Percentiles rank a stretch among this genome's conserved stretches.
These are phyloP conservation scores for Xylariaceae sp. DNA, from an alignment of 2,329 filamentous ascomycete species.

Conservation along the genomic window DNA sequence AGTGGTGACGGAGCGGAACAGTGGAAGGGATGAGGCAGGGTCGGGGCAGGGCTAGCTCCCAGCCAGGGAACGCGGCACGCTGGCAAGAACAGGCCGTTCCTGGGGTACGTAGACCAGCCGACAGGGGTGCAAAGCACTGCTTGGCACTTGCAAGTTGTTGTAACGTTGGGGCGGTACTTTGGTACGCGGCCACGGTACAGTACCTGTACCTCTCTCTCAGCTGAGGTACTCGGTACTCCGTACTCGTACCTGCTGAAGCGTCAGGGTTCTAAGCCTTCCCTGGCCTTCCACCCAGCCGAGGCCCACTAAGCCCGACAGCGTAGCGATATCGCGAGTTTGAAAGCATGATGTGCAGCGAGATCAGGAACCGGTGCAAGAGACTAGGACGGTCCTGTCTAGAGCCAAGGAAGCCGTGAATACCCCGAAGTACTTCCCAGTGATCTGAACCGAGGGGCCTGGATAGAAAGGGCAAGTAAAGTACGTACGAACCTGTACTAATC, in stretches of 20 bases:
- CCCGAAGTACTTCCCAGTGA: neutral
- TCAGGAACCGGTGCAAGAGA: neutral
- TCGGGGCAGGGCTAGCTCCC: neutral
- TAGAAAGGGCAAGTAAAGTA: no score
- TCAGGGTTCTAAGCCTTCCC: neutral
- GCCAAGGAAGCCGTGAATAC: neutral
- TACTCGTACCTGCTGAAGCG: no score
- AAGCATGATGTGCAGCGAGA: neutral
- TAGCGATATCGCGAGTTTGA: neutral
- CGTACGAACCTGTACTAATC: neutral
- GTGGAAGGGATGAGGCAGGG: conserved; percentile 12
- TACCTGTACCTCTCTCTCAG: neutral
- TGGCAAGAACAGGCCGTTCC: conserved; percentile 4
- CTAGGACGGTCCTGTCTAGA: neutral
- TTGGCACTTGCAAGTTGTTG: neutral
- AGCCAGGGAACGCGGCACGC: neutral
- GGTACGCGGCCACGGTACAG: no score
- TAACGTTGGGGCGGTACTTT: no score
- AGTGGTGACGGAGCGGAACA: conserved; percentile 19
- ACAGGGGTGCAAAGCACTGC: neutral
- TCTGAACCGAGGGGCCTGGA: no score
- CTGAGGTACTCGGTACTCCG: neutral
- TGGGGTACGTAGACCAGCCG: conserved; percentile 2
- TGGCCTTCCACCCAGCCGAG: neutral
- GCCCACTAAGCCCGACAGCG: conserved; percentile 1